Base-by-base conservation (phyloP, 495 filamentous ascomycete genomes). In the Staphylotrichum tortipilum region DNA sequence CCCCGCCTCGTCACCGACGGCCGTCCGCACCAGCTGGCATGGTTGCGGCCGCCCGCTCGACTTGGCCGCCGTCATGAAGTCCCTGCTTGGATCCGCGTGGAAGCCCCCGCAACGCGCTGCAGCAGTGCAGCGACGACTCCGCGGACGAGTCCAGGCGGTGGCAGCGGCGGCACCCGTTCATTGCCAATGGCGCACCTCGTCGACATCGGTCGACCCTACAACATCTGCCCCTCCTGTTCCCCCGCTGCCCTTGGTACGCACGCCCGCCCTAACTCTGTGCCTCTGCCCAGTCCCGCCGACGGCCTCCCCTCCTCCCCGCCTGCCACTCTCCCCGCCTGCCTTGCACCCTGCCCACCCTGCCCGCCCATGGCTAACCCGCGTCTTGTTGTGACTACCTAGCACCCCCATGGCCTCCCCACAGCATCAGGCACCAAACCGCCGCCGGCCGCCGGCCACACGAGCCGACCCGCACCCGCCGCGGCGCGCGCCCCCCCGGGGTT, bases 21-120 rank as follows among this genome's bases (percentile, higher is more conserved):
- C 14, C 15, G 14, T 19, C 40, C 18, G 28, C 12, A 52, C 49
- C 44, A 58, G 52, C n/a, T n/a, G n/a, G n/a, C 53, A 64, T 64
- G 63, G 54, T 53, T 48, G 30, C 45, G 9, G 10, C 26, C 36
- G 24, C 23, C 23, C 44, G 34, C 28, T 52, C 45, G 41, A 47
- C n/a, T n/a, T n/a, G n/a, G n/a, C n/a, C 42, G 49, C 50, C 40
- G 63, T 44, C 48, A 66, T 66, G 63, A 64, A 58, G 31, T 56
- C 59, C 21, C 23, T 66, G 52, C 55, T 57, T 34, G 45, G 49
- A 34, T 22, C 44, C 41, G 42, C 49, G 29, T 53, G 47, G 56
- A 57, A 30, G 46, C 43, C 36, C 19, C 53, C 58, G 12, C 42
- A 40, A 44, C 45, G 54, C 50, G 45, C 37, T n/a, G n/a, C n/a